Conservation (phyloP, 2,329 filamentous ascomycete species). For the Pseudocercospora vitis region DNA sequence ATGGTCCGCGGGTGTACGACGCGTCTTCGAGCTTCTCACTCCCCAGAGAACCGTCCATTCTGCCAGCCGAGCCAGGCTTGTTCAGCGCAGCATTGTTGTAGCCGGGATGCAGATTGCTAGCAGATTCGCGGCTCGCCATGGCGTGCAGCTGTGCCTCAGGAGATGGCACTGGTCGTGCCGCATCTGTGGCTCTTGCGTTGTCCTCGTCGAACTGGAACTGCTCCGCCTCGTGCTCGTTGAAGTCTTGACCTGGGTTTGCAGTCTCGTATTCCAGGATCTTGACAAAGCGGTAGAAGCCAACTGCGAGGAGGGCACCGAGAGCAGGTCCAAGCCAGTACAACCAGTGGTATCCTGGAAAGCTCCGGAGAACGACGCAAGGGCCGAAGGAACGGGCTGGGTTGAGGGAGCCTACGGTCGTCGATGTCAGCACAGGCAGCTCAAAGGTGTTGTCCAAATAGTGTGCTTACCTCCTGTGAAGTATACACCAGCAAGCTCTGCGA, state of each 20-base stretch:
- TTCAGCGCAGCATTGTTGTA: not conserved
- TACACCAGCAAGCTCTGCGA: slow-evolving; percentile 48
- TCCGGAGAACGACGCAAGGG: slow-evolving; percentile 46
- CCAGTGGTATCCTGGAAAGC: slow-evolving; percentile 50
- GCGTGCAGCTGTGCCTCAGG: not conserved
- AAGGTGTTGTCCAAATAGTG: too few relatives aligned
- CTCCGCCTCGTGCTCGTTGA: slow-evolving; percentile 46
- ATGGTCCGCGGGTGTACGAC: slow-evolving; percentile 4
- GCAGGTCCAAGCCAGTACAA: slow-evolving; percentile 54
- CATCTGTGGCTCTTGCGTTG: slow-evolving; percentile 26
- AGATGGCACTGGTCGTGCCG: slow-evolving; percentile 7
- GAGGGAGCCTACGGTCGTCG: slow-evolving; percentile 38
- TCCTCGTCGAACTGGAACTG: slow-evolving; percentile 40
- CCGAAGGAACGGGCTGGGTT: slow-evolving; percentile 54
- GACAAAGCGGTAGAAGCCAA: slow-evolving; percentile 52
- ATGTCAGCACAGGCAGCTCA: not conserved
- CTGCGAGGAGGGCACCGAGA: slow-evolving; percentile 48
- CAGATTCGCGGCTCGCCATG: slow-evolving; percentile 6
- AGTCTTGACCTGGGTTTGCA: slow-evolving; percentile 51
- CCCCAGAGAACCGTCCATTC: not conserved
- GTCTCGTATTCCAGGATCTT: slow-evolving; percentile 54
- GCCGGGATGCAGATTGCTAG: slow-evolving; percentile 5
- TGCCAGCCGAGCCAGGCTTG: not conserved
- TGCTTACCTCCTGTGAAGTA: slow-evolving; percentile 46
- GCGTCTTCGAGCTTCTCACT: slow-evolving; percentile 3